These are phyloP conservation scores for Hypoxylon rickii DNA, from an alignment of 495 filamentous ascomycete genomes.

Conservation along the genomic window DNA sequence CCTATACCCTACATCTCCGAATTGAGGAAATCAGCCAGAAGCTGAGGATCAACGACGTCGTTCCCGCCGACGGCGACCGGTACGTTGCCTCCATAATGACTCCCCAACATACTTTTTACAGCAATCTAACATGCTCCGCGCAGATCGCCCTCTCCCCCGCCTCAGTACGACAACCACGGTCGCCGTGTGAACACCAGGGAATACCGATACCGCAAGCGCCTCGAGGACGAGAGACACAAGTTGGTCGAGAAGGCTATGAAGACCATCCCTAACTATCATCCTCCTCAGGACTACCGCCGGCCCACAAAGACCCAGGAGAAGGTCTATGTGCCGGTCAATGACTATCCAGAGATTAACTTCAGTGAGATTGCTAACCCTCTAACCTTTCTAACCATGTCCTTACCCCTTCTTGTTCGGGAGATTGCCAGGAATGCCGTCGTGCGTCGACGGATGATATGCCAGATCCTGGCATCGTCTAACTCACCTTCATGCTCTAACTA, in stretches of 20 bases:
- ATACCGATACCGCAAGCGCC: slow-evolving; percentile 93
- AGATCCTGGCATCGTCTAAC: slow-evolving; percentile 44
- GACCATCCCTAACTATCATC: slow-evolving; percentile 97
- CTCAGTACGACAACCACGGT: slow-evolving; percentile 98
- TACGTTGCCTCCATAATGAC: slow-evolving; percentile 47
- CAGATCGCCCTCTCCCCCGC: slow-evolving; percentile 93
- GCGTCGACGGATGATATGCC: slow-evolving; percentile 36
- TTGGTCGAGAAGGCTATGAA: slow-evolving; percentile 97
- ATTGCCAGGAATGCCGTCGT: slow-evolving; percentile 38
- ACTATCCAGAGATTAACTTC: slow-evolving; percentile 99
- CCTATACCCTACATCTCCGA: slow-evolving; percentile 90
- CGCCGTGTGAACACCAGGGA: slow-evolving; percentile 98
- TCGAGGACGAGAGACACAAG: slow-evolving; percentile 98
- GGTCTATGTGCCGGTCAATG: slow-evolving; percentile 99
- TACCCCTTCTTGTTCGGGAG: slow-evolving; percentile 48
- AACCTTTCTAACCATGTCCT: slow-evolving; percentile 71
- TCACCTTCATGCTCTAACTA: slow-evolving; percentile 43
- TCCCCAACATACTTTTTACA: background rate
- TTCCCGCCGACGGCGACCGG: slow-evolving; percentile 93
- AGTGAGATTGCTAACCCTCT: slow-evolving; percentile 99
- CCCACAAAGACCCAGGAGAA: slow-evolving; percentile 99
- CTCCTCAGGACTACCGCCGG: slow-evolving; percentile 94
- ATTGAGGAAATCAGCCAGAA: slow-evolving; percentile 99
- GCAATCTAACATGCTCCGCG: slow-evolving; percentile 3
- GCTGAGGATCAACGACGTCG: slow-evolving; percentile 96